These are phyloP conservation scores for Sugiyamaella floridensis DNA, from an alignment of 805 yeast genomes.

Conservation along the genomic window DNA sequence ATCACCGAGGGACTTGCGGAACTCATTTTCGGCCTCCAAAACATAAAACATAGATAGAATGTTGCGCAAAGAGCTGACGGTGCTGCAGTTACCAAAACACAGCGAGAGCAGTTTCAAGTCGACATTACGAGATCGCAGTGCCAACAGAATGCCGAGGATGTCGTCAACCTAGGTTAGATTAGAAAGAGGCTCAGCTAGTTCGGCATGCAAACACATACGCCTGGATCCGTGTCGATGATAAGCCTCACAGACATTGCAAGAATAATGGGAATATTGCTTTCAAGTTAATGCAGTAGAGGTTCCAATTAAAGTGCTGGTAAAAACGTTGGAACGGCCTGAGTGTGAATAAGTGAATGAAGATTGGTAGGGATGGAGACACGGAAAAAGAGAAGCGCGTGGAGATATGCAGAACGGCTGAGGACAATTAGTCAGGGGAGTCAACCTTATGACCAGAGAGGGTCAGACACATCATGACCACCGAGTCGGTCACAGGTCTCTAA, in stretches of 20 bases:
- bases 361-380: neutral
- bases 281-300: no score
- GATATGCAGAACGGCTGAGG: neutral
- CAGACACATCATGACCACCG: no score
- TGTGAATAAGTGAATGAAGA: no score
- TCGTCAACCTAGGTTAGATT: conserved; percentile 32
- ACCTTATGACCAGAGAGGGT: neutral
- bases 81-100: conserved; percentile 36
- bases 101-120: conserved; percentile 29
- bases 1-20: conserved; percentile 20
- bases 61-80: conserved; percentile 30
- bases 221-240: conserved; percentile 38
- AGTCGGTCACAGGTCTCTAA: neutral
- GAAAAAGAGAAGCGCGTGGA: neutral
- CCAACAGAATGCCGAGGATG: conserved; percentile 33
- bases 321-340: no score
- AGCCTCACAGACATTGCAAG: conserved; percentile 15
- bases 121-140: conserved; percentile 26
- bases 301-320: no score
- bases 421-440: neutral
- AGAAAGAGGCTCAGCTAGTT: neutral
- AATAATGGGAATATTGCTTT: neutral
- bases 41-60: conserved; percentile 31
- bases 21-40: conserved; percentile 27
- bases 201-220: conserved; percentile 22